phyloP scores from a whole-genome alignment of 306 rosid genomes.

The Pterocarpus santalinus region DNA sequence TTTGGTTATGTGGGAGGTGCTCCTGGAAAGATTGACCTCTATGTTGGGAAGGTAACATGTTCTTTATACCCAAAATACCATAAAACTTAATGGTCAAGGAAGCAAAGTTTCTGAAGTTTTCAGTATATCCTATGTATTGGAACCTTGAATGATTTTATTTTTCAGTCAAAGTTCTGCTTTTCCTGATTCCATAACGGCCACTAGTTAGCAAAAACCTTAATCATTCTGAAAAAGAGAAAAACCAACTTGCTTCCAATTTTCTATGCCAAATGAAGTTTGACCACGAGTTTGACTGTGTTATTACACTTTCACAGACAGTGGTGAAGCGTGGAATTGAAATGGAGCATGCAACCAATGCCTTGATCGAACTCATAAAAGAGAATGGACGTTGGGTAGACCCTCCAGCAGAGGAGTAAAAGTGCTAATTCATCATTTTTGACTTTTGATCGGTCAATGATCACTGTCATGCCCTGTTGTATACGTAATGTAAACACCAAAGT shows the following conservation, averaged over 20 bases:
- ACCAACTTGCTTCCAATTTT: not conserved
- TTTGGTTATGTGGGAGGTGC: conserved; percentile 97
- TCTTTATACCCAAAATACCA: conserved; percentile 18
- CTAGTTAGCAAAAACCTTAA: too few species aligned
- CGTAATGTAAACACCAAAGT: not conserved
- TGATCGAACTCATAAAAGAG: conserved; percentile 79
- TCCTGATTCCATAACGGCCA: not conserved
- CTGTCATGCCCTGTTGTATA: not conserved
- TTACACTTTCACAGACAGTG: conserved; percentile 8
- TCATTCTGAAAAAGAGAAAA: not conserved
- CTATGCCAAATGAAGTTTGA: conserved; percentile 28
- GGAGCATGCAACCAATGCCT: conserved; percentile 76
- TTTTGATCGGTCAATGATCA: not conserved
- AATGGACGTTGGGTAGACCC: not conserved
- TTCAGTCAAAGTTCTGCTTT: too few species aligned
- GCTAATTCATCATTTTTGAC: too few species aligned
- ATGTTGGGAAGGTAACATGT: conserved; percentile 87
- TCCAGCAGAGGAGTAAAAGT: not conserved
- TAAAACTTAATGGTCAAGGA: not conserved
- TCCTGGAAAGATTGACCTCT: conserved; percentile 97
- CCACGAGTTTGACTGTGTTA: not conserved
- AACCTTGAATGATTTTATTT: too few species aligned
- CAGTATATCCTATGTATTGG: too few species aligned
- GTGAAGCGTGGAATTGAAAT: conserved; percentile 75
- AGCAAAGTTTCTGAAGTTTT: too few species aligned